Base-by-base conservation (phyloP, 306 rosid species). In the Castanea crenata region DNA sequence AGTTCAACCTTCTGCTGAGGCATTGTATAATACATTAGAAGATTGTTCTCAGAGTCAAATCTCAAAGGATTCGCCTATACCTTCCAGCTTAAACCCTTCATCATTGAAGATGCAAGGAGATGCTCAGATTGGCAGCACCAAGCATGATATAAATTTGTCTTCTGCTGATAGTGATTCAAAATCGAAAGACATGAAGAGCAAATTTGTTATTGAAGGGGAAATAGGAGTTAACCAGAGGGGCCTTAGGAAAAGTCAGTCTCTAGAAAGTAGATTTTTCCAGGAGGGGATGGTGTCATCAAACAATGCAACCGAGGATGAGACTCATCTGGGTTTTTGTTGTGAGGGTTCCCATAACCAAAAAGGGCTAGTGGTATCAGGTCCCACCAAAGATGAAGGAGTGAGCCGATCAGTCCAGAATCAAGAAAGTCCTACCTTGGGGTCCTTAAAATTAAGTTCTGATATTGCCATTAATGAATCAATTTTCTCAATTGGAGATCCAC, bases 191-290 rank as follows among this genome's bases (percentile, higher is more conserved):
- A 51, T 74, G 75, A 85, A 78, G 75, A 71, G 77, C 79, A 79
- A 82, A 70, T 78, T 71, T 32, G 64, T 61, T 35, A 27, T 62
- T 73, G 90, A 87, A 69, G 23, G 15, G 63, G 85, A 83, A 15
- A 31, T 38, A 12, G 27, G 84, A 44, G 74, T 71, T 81, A 38
- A 10, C 74, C 85, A 54, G 87, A 69, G 61, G 69, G 68, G 54
- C 52, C 74, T 89, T 54, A 85, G 76, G 89, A 95, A 90, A 84
- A 86, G 97, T 77, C 90, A 65, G 65, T 95, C 98, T 65, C 78
- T 87, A 20, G 94, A 87, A 81, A 87, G 87, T 84, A 87, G 84
- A 79, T 84, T 88, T 80, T 76, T 65, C 84, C 87, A 20, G 77
- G 88, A 85, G 64, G 87, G 80, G 38, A 83, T 55, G 78, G 55